These are phyloP conservation scores for Dothistroma pini DNA, from an alignment of 2,329 filamentous ascomycete genomes.

Conservation along the genomic window DNA sequence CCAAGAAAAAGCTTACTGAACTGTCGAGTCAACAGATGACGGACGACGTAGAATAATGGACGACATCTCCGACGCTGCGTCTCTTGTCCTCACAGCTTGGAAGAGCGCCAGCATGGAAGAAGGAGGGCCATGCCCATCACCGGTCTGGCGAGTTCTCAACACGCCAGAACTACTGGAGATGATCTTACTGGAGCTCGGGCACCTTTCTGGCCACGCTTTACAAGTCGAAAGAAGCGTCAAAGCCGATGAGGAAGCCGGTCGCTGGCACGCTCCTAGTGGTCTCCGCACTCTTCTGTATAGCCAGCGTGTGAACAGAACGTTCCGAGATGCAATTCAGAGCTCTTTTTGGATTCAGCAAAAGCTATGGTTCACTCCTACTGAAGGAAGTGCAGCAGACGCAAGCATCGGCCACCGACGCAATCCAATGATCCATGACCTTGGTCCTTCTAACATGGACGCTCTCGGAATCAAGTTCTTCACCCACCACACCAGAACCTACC, in stretches of 20 bases:
- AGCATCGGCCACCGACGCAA: slow-evolving; percentile 1
- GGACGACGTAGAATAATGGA: neutral
- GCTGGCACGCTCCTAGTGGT: neutral
- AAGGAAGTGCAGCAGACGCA: neutral
- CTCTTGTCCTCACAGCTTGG: neutral
- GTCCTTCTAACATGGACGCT: neutral
- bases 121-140: neutral
- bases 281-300: neutral
- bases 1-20: no score
- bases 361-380: slow-evolving; percentile 1
- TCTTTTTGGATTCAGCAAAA: slow-evolving; percentile 1
- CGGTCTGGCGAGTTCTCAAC: slow-evolving; percentile 4
- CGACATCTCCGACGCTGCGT: neutral
- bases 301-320: neutral
- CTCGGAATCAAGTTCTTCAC: slow-evolving; percentile 4
- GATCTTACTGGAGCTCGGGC: slow-evolving; percentile 1
- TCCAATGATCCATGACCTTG: slow-evolving; percentile 1
- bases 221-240: neutral
- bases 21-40: no score
- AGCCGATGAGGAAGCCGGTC: neutral
- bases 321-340: neutral
- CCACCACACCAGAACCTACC: slow-evolving; percentile 1
- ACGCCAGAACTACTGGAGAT: slow-evolving; percentile 2
- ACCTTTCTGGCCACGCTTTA: neutral
- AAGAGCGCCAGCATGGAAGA: neutral